Conservation (phyloP, 2,329 filamentous ascomycete genomes). For the Fusarium luffae region DNA sequence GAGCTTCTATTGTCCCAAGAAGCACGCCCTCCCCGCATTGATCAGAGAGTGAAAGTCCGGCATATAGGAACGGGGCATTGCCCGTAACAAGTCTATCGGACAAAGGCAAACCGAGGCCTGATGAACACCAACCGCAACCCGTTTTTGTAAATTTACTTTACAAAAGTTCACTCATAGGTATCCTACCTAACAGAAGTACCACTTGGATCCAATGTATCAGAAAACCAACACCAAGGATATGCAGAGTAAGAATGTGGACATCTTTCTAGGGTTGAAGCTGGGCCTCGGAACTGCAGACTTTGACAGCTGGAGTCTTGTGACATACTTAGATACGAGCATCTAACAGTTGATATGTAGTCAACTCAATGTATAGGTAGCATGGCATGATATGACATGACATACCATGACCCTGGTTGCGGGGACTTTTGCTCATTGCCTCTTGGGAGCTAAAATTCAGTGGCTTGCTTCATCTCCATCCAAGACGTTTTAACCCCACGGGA, state of each 20-base stretch:
- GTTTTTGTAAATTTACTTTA: not conserved
- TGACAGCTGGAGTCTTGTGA: not conserved
- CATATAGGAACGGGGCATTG: not conserved
- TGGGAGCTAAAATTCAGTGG: not conserved
- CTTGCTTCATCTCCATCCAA: not conserved
- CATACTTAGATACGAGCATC: not conserved
- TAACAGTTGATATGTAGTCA: not conserved
- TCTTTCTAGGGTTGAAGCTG: not conserved
- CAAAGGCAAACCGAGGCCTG: not conserved
- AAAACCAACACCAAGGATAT: not conserved
- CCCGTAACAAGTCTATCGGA: not conserved
- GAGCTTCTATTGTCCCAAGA: not conserved
- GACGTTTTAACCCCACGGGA: not conserved
- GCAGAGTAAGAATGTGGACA: not conserved
- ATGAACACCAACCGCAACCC: not conserved
- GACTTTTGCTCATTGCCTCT: not conserved
- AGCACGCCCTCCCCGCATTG: not conserved
- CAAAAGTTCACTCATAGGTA: not conserved
- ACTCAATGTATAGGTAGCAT: not conserved
- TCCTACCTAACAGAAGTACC: no score
- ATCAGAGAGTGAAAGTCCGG: not conserved
- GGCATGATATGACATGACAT: not conserved
- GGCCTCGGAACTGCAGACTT: not conserved
- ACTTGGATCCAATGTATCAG: not conserved
- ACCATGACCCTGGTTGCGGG: not conserved